Evolutionary conservation across 345 rosid genomes (phyloP).

Genomic region (Ceriops tagal): DNA sequence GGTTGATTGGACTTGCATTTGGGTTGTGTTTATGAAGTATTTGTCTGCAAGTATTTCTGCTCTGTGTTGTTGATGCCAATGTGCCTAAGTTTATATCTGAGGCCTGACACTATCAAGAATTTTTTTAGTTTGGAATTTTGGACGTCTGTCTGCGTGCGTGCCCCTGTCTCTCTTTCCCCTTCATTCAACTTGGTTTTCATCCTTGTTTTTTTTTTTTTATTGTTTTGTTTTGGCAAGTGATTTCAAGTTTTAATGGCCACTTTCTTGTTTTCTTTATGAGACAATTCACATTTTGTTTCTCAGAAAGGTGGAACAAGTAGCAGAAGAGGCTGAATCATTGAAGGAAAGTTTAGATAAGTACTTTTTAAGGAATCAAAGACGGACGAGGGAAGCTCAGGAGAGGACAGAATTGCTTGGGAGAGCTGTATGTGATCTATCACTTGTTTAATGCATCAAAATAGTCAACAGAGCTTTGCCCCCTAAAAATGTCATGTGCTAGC

Average conservation of each 20-base stretch:
- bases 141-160: neutral
- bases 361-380: slow-evolving; percentile 58
- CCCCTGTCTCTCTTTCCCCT: no score
- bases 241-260: neutral
- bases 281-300: neutral
- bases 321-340: slow-evolving; percentile 82
- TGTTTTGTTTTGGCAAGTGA: neutral
- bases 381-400: slow-evolving; percentile 73
- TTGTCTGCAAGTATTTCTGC: no score
- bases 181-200: no score
- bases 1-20: no score
- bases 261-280: neutral
- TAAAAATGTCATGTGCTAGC: neutral
- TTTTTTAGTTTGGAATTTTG: neutral
- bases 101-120: neutral
- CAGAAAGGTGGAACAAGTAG: slow-evolving; percentile 86
- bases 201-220: neutral
- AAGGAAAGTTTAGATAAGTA: slow-evolving; percentile 70
- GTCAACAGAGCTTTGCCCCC: neutral
- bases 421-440: slow-evolving; percentile 40
- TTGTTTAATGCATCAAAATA: neutral
- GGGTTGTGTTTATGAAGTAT: no score
- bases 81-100: neutral
- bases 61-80: no score
- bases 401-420: slow-evolving; percentile 81